Conservation (phyloP, 2,329 filamentous ascomycete genomes). For the Xylariaceae sp. region DNA sequence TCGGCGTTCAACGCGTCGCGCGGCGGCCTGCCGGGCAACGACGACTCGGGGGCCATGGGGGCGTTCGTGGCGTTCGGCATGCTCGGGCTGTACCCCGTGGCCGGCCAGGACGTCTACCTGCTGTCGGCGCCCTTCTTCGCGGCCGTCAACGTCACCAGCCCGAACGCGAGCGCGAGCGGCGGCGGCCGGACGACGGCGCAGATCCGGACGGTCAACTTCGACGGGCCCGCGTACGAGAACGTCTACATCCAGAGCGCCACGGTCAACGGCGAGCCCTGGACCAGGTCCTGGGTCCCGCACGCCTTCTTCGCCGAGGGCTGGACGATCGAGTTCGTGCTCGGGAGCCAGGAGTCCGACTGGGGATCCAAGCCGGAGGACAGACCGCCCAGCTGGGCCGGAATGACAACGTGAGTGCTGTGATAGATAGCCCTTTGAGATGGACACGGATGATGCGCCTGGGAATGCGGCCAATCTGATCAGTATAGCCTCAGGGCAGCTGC, state of each 20-base stretch:
- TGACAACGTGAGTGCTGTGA: not conserved
- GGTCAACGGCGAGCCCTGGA: constrained; percentile 46
- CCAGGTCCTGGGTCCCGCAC: constrained; percentile 53
- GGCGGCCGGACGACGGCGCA: constrained; percentile 50
- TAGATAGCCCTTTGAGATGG: too few relatives aligned
- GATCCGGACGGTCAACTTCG: constrained; percentile 49
- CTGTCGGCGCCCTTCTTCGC: constrained; percentile 56
- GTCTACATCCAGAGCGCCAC: constrained; percentile 53
- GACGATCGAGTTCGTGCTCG: constrained; percentile 49
- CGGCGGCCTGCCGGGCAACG: constrained; percentile 54
- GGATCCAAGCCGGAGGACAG: constrained; percentile 50
- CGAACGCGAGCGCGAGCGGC: constrained; percentile 44
- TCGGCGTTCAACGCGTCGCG: constrained; percentile 50
- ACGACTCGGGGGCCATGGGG: constrained; percentile 58
- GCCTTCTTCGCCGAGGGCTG: constrained; percentile 52
- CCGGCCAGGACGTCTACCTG: constrained; percentile 56
- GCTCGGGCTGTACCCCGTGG: constrained; percentile 54
- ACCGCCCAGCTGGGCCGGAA: constrained; percentile 20
- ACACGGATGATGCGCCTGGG: too few relatives aligned
- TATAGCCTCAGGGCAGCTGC: too few relatives aligned
- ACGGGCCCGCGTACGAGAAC: constrained; percentile 38
- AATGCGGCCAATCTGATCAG: too few relatives aligned
- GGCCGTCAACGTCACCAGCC: constrained; percentile 42
- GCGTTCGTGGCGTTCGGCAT: constrained; percentile 50
- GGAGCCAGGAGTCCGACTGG: constrained; percentile 55